Base-by-base conservation (phyloP, 345 rosid genomes). In the Syzygium oleosum region DNA sequence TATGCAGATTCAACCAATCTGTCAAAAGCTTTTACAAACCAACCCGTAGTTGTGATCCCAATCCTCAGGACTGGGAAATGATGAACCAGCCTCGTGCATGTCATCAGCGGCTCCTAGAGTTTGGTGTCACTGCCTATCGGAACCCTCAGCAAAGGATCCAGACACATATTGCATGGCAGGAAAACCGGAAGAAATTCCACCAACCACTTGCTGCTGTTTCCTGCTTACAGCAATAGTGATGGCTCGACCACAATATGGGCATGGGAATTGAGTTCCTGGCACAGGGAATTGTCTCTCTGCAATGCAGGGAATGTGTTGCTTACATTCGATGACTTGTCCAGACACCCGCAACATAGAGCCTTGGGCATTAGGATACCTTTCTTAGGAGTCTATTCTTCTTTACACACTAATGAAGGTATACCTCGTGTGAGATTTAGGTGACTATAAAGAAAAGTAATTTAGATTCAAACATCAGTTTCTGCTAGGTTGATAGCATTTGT, bases 31-130 rank as follows among this genome's bases (percentile, higher is more conserved):
- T 73, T 27, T 68, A 46, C 19, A 86, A 3, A 88, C 91, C 89
- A 90, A 94, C 99, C 99, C 95, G 94, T 95, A 96, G 92, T 94
- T 94, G 55, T 98, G 99, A 93, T 98, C 99, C 99, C 99, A 98
- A 85, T 98, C 99, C 87, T 97, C 98, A 41, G 99, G 99, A 93
- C 93, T 95, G 86, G 98, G 99, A 87, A 95, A 87, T 51, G 98
- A 94, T 86, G 85, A 85, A 90, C 93, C 88, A 61, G 92, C 85
- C 84, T 95, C 98, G 27, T 89, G 88, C 88, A 90, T 92, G 85
- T 95, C 97, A 88, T 86, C 90, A 90, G 91, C 85, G 15, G 87
- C 90, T 89, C 92, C 96, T 31, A 88, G 87, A 86, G 88, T 87
- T 90, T 92, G 92, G 59, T 92, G 88, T 79, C 88, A 61, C 77